Percentiles rank a stretch among this genome's conserved stretches.
phyloP scores from a whole-genome alignment of 345 rosid species.

The Moricandia moricandioides region DNA sequence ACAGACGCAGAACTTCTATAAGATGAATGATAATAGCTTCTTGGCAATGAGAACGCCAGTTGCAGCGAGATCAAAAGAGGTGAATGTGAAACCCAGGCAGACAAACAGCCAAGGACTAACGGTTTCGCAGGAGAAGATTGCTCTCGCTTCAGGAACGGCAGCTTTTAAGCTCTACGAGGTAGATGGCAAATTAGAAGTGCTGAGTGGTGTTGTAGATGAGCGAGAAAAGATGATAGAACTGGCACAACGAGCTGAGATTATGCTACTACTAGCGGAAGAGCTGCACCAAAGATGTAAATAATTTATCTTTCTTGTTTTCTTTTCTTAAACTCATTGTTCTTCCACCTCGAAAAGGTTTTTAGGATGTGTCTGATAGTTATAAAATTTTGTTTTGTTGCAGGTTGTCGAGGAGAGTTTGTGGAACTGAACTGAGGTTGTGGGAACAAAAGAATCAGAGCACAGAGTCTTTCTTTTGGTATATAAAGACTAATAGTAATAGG shows the following conservation, averaged over 20 bases:
- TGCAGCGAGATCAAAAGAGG: conserved; percentile 43
- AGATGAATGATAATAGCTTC: conserved; percentile 40
- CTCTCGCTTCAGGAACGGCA: conserved; percentile 53
- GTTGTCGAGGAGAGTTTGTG: conserved; percentile 17
- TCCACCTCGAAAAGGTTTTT: background rate
- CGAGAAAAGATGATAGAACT: conserved; percentile 47
- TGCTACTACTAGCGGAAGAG: conserved; percentile 50
- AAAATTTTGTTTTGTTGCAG: conserved; percentile 4
- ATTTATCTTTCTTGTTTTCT: too few relatives aligned
- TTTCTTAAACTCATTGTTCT: background rate
- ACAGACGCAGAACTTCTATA: conserved; percentile 63
- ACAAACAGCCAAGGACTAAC: conserved; percentile 28
- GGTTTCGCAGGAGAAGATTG: conserved; percentile 37
- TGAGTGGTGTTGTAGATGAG: conserved; percentile 55
- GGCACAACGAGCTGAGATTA: conserved; percentile 46
- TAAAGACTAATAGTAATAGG: conserved; percentile 27
- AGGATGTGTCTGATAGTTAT: background rate
- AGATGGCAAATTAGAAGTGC: conserved; percentile 53
- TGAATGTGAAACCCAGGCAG: conserved; percentile 29
- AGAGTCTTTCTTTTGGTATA: conserved; percentile 21
- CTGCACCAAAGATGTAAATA: conserved; percentile 34
- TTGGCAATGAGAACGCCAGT: conserved; percentile 40
- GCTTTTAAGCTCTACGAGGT: conserved; percentile 69
- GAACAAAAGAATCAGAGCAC: conserved; percentile 25
- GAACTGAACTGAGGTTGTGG: conserved; percentile 8